Evolutionary conservation across 371 early-diverging fungal species (phyloP), one percentile per base, ranked within the genome.

Genomic region (Circinella umbellata): DNA sequence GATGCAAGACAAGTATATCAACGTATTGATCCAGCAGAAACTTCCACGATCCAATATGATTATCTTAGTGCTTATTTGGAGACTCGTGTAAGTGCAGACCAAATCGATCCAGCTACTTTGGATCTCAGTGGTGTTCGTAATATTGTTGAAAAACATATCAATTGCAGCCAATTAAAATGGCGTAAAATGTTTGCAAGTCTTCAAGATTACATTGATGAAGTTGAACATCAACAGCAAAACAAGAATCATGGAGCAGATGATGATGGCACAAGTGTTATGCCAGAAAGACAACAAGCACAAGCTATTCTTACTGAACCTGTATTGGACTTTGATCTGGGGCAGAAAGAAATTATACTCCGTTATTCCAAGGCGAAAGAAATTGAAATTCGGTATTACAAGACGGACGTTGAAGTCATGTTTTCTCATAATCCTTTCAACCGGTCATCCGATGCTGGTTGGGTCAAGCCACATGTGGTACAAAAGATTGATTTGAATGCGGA

Each of bases 341-440:
- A 48, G 4, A 64, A 70, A 13, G 54, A 73, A 36, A 15, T 83
- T 3, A 65, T 72, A 4, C 47, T 80, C 7, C 71, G 66, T 8
- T 74, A 73, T 63, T 75, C 80, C 13, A 86, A 86, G 14, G 70
- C 86, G 4, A 66, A 67, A 0, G 54, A 69, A 36, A 66, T 86
- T 20, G 71, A 78, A 42, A 76, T 88, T 34, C 79, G 84, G 47
- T 88, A 82, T 46, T 87, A 89, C 59, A 82, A 81, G 42, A 82
- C 88, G 67, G 82, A 89, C 61, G 81, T 85, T n/a, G 90, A 89
- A 70, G 82, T 83, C 51, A 86, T 88, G 83, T 89, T 89, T 67
- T 88, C 89, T 0, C 74, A 70, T 37, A 78, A 76, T 36, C 82
- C 85, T 0, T 85, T 85, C 67, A 77, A 57, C 34, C 57, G 57